phyloP scores from a whole-genome alignment of 306 rosid species.

The Vigna unguiculata region DNA sequence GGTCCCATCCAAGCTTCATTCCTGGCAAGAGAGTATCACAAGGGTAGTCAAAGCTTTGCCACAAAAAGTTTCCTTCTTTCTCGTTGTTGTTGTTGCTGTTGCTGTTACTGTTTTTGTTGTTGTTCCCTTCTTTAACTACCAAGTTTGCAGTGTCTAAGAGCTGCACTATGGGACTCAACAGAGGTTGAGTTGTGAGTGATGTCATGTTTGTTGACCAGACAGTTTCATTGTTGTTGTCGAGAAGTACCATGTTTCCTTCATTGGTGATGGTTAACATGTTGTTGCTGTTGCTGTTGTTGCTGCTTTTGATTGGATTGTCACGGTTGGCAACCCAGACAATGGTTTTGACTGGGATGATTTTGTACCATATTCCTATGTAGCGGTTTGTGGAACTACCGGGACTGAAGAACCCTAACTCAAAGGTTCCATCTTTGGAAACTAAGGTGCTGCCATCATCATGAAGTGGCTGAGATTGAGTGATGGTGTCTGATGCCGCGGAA shows the following conservation, averaged over 20 bases:
- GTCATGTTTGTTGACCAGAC: background rate
- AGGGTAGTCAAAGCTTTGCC: constrained; percentile 8
- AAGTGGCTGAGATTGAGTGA: background rate
- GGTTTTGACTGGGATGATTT: background rate
- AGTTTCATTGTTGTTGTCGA: background rate
- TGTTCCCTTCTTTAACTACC: background rate
- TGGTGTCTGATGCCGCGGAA: background rate
- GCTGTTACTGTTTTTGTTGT: background rate
- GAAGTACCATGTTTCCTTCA: background rate
- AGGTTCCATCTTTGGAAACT: background rate
- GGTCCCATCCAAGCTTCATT: constrained; percentile 17
- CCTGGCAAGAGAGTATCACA: background rate
- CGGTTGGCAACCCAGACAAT: background rate
- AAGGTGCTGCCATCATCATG: constrained; percentile 8
- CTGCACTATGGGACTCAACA: background rate
- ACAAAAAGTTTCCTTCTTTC: background rate
- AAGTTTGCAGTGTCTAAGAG: background rate
- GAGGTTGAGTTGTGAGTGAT: background rate
- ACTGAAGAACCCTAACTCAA: constrained; percentile 11
- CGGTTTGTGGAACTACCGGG: background rate
- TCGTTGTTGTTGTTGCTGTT: background rate
- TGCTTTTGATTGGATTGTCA: background rate
- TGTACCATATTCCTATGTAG: background rate
- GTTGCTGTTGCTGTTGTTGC: background rate
- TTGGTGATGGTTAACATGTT: background rate